Evolutionary conservation across 306 rosid species (phyloP), one percentile per base, ranked within the genome.

Genomic region (Lathyrus oleraceus): DNA sequence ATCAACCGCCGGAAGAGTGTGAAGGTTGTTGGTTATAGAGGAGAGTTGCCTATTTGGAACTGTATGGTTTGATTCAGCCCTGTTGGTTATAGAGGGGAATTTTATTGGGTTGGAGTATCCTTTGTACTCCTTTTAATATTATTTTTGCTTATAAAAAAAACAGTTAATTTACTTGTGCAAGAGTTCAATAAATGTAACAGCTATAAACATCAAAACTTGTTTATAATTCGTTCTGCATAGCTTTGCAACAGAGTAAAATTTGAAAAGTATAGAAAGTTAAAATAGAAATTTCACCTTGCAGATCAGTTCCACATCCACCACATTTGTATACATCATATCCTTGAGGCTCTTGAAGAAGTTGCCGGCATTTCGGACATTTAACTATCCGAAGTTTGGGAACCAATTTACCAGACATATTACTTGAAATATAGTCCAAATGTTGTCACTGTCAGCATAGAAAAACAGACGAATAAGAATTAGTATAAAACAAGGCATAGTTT

Each of bases 221-320:
- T 27, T 13, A 0, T 13, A 25, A 23, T 0, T 8, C 6, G 23
- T 27, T 21, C 48, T 63, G 52, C 19, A 20, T 43, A 39, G 3
- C 13, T 56, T 47, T 13, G 54, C 8, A 44, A 44, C 57, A 42
- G 47, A 44, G 54, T 42, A 54, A 67, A 27, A 45, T 57, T 17
- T 64, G 44, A 66, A 57, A n/a, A 42, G 21, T 10, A 60, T 19
- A 20, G 13, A 69, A 51, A 27, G 27, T 12, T 1, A 45, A 42
- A 20, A 3, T 21, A 79, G 64, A 61, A 10, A 36, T 10, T 56
- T 87, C 72, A 95, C 99, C 99, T 89, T 75, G 73, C 63, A 95
- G 99, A 44, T 70, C 63, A 42, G 91, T 65, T 40, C 79, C 81
- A 61, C 99, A 95, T 84, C 88, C 93, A 58, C 99, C 99, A 32